A percentile compares a stretch with the other conserved stretches of the same genome.
These are phyloP conservation scores for Uncinocarpus reesii DNA, from an alignment of 2,329 filamentous ascomycete genomes.

Conservation along the genomic window DNA sequence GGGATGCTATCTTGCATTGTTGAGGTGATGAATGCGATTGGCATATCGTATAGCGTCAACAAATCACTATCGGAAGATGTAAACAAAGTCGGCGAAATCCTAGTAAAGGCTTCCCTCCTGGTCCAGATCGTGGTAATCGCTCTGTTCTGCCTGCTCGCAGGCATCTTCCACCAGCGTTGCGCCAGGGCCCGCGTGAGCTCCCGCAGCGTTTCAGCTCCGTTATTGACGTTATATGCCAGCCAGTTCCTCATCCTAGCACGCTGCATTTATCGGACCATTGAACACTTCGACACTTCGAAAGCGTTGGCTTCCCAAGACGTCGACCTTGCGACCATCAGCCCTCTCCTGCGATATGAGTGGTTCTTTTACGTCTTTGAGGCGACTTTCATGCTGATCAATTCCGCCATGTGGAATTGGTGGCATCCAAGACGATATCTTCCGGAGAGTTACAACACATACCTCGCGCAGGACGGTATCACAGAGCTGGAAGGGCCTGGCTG, in stretches of 20 bases:
- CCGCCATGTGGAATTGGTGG: slow-evolving; percentile 40
- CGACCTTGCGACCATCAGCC: slow-evolving; percentile 25
- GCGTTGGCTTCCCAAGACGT: background rate
- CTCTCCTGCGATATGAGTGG: slow-evolving; percentile 45
- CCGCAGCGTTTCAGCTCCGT: slow-evolving; percentile 26
- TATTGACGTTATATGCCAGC: slow-evolving; percentile 44
- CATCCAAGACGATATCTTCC: slow-evolving; percentile 46
- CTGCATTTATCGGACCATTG: slow-evolving; percentile 48
- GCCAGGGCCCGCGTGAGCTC: background rate
- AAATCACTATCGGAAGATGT: slow-evolving; percentile 46
- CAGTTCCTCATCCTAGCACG: slow-evolving; percentile 41
- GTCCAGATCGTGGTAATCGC: slow-evolving; percentile 44
- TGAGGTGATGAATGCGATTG: slow-evolving; percentile 42
- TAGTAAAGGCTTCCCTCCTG: slow-evolving; percentile 42
- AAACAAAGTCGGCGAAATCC: slow-evolving; percentile 30
- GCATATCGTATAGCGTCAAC: slow-evolving; percentile 37
- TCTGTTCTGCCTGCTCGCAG: slow-evolving; percentile 35
- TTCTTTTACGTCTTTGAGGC: slow-evolving; percentile 51
- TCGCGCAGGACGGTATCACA: slow-evolving; percentile 38
- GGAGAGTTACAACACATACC: slow-evolving; percentile 39
- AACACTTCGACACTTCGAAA: slow-evolving; percentile 38
- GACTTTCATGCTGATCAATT: slow-evolving; percentile 43
- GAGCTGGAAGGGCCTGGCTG: slow-evolving; percentile 8
- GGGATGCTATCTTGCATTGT: slow-evolving; percentile 40
- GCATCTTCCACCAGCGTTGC: slow-evolving; percentile 26